Base-by-base conservation (phyloP, 2,329 filamentous ascomycete species). In the Microcyclosporella mali region DNA sequence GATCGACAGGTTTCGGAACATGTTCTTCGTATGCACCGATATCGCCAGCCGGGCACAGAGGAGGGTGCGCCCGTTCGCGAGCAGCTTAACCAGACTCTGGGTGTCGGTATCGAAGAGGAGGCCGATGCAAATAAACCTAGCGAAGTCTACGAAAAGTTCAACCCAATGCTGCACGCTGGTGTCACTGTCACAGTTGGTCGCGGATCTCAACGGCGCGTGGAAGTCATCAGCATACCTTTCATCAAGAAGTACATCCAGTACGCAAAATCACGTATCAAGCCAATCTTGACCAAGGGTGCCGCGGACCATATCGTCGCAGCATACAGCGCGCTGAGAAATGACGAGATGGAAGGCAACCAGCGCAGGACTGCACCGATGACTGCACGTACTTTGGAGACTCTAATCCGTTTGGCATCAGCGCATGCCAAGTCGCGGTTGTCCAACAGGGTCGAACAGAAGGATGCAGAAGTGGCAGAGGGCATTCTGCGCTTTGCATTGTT, bases 231-330 rank as follows among this genome's bases (percentile, higher is more conserved):
- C 68, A 95, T 98, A 47, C 86, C 89, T 0, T 98, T 98, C 68
- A 88, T 98, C 73, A 98, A 98, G 72, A 98, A 98, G 69, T 98
- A 95, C 66, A 94, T 98, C 34, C 92, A 98, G 63, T 98, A 98
- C 65, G 88, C 92, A 52, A 98, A 98, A 71, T 85, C 79, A 28
- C 76, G 92, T 61, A 78, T 95, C 59, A 94, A 88, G 75, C 92
- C 92, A 0, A 73, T 94, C 31, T 72, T 98, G 49, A 95, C 89
- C 0, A 88, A 92, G 61, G 88, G 88, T 33, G 90, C 92, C 4
- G 87, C 88, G 9, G 88, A 95, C 56, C 86, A 94, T 51, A 94
- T 98, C 59, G 82, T 89, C 29, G 79, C 87, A 25, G 85, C 89
- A 12, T 98, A 97, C 63, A 92, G 94, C 28, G 85, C 86, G 8